Conservation (phyloP, 164 flowering plant genomes). For the Umbilicus rupestris region DNA sequence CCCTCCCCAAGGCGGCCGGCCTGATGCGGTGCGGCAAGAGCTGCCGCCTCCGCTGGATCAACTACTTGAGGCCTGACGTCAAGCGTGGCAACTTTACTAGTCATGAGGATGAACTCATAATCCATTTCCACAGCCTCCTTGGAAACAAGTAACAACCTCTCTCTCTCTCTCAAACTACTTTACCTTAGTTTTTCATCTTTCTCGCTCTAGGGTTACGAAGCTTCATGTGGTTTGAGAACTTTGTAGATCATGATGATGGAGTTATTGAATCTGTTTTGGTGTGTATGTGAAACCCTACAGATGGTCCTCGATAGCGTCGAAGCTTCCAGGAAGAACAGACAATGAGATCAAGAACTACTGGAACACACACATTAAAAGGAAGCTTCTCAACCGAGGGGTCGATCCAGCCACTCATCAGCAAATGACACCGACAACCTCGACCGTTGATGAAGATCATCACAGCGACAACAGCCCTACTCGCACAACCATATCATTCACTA, state of each 20-base stretch:
- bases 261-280: background rate
- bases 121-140: constrained; percentile 1
- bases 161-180: background rate
- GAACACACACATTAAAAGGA: constrained; percentile 3
- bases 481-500: background rate
- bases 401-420: background rate
- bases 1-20: background rate
- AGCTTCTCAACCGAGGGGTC: constrained; percentile 1
- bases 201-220: background rate
- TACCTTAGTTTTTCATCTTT: background rate
- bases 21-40: constrained; percentile 1
- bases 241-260: background rate
- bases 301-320: constrained; percentile 2
- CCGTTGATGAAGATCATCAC: background rate
- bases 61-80: constrained; percentile 1
- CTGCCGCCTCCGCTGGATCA: background rate
- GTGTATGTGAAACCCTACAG: background rate
- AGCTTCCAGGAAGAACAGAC: constrained; percentile 1
- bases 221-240: background rate
- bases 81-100: constrained; percentile 2
- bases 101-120: constrained; percentile 5
- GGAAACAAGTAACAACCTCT: background rate
- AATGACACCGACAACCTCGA: background rate
- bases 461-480: background rate
- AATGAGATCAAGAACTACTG: constrained; percentile 5